These are phyloP conservation scores for Hymenoscyphus fraxineus DNA, from an alignment of 2,329 filamentous ascomycete species.

Conservation along the genomic window DNA sequence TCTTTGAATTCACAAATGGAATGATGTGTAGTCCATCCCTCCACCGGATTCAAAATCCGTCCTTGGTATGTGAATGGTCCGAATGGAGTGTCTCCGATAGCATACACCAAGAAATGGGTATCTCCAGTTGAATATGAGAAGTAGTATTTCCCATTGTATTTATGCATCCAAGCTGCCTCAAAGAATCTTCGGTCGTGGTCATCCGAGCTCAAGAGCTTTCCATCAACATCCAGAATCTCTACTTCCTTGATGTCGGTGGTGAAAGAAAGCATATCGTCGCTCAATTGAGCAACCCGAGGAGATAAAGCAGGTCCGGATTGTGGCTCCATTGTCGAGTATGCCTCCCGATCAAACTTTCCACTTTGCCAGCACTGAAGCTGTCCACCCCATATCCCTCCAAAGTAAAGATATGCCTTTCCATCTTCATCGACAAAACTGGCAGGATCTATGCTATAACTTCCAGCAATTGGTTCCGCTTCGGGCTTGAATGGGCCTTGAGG, in stretches of 20 bases:
- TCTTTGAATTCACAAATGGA: conserved; percentile 71
- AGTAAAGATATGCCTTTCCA: conserved; percentile 64
- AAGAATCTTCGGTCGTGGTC: conserved; percentile 76
- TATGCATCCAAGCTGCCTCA: conserved; percentile 78
- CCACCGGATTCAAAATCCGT: conserved; percentile 68
- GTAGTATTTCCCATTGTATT: conserved; percentile 66
- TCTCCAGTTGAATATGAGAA: conserved; percentile 77
- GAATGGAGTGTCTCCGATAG: conserved; percentile 57
- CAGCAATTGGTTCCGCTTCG: conserved; percentile 60
- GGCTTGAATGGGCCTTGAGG: conserved; percentile 69
- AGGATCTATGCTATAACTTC: conserved; percentile 74
- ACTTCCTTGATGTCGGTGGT: conserved; percentile 53
- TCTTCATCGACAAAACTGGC: conserved; percentile 74
- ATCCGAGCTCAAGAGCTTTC: conserved; percentile 56
- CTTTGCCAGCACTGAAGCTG: conserved; percentile 73
- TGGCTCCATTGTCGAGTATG: conserved; percentile 57
- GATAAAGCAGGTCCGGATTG: conserved; percentile 56
- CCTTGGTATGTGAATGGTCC: conserved; percentile 73
- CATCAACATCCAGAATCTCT: conserved; percentile 59
- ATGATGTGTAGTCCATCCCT: conserved; percentile 81
- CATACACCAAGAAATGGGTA: conserved; percentile 71
- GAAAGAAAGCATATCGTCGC: conserved; percentile 63
- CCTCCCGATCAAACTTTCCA: conserved; percentile 51
- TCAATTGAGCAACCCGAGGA: conserved; percentile 63
- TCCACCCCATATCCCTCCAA: conserved; percentile 77